These are phyloP conservation scores for Rhizopogon roseolus DNA, from an alignment of 768 basidiomycete genomes.

Conservation along the genomic window DNA sequence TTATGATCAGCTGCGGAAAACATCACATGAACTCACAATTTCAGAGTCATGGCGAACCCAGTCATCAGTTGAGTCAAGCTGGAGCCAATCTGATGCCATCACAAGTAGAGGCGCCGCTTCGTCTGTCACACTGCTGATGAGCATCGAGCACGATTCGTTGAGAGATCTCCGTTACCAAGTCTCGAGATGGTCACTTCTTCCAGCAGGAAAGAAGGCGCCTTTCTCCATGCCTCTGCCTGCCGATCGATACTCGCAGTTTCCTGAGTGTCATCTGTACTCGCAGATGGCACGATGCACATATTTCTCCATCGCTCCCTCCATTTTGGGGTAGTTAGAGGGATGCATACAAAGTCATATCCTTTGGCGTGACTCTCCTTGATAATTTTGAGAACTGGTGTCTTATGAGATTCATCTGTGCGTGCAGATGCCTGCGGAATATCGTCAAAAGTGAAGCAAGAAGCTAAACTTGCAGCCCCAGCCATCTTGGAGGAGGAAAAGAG, in stretches of 20 bases:
- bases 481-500: slow-evolving; percentile 1
- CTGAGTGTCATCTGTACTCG: slow-evolving; percentile 29
- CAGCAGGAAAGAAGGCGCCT: slow-evolving; percentile 67
- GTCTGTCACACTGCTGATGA: slow-evolving; percentile 37
- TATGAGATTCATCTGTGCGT: slow-evolving; percentile 19
- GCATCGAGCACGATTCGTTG: slow-evolving; percentile 4
- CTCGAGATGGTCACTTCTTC: slow-evolving; percentile 89
- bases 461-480: slow-evolving; percentile 25
- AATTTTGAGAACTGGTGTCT: slow-evolving; percentile 48
- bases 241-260: slow-evolving; percentile 45
- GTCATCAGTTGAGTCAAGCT: slow-evolving; percentile 88
- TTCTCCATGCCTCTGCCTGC: slow-evolving; percentile 84
- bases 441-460: slow-evolving; percentile 23
- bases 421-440: slow-evolving; percentile 34
- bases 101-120: slow-evolving; percentile 70
- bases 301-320: slow-evolving; percentile 88
- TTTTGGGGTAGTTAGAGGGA: slow-evolving; percentile 84
- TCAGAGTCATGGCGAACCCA: slow-evolving; percentile 96
- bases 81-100: slow-evolving; percentile 91
- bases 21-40: slow-evolving; percentile 54
- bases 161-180: slow-evolving; percentile 54
- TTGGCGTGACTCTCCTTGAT: slow-evolving; percentile 49
- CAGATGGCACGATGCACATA: slow-evolving; percentile 73
- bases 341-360: slow-evolving; percentile 71
- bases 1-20: neutral